Conservation (phyloP, 2,329 filamentous ascomycete species). For the Neopestalotiopsis sp. region DNA sequence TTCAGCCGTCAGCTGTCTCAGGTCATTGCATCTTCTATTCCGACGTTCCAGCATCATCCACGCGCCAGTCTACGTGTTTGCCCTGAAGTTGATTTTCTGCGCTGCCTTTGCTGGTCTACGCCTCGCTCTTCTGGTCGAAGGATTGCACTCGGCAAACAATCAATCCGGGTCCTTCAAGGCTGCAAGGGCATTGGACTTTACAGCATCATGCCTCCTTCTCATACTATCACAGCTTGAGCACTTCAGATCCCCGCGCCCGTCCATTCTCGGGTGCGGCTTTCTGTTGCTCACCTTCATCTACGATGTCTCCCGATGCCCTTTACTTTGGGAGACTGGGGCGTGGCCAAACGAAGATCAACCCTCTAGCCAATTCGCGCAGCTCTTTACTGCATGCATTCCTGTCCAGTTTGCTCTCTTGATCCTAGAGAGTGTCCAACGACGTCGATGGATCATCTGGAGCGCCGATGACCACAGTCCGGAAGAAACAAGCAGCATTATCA, state of each 20-base stretch:
- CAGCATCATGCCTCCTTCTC: background rate
- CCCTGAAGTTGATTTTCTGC: background rate
- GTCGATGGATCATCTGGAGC: background rate
- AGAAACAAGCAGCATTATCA: conserved; percentile 40
- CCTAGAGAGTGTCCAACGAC: background rate
- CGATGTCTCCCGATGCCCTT: background rate
- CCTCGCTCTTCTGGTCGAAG: background rate
- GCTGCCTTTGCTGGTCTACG: background rate
- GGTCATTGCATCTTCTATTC: background rate
- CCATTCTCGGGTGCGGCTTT: background rate
- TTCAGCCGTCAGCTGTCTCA: background rate
- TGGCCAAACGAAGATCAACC: background rate
- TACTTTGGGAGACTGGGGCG: background rate
- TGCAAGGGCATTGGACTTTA: background rate
- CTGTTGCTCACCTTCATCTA: background rate
- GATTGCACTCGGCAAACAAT: background rate
- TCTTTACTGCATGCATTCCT: background rate
- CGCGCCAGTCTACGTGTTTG: background rate
- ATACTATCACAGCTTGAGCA: background rate
- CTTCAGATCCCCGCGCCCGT: background rate
- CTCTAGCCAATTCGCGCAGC: background rate
- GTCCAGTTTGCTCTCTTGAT: background rate
- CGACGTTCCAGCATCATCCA: background rate
- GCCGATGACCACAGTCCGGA: conserved; percentile 35
- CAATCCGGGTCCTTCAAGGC: background rate